Evolutionary conservation across 208 protist genomes (phyloP).

Genomic region (Crithidia bombi): DNA sequence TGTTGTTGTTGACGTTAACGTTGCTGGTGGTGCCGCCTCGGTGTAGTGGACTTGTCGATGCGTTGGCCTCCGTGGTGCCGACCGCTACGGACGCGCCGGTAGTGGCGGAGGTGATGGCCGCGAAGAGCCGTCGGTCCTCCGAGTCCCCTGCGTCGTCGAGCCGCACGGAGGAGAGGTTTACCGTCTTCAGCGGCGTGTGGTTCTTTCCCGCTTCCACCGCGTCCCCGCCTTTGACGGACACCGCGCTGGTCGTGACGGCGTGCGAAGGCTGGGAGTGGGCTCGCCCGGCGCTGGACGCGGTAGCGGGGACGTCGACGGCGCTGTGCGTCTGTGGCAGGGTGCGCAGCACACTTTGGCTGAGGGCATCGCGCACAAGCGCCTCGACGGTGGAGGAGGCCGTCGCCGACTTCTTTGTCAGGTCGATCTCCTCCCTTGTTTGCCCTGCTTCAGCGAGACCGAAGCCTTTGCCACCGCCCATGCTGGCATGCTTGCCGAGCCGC

Average conservation of each 20-base stretch:
- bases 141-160: background rate
- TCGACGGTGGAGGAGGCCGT: slow-evolving; percentile 34
- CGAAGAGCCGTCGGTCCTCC: background rate
- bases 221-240: background rate
- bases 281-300: background rate
- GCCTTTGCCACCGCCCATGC: background rate
- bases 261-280: background rate
- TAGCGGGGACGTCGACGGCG: slow-evolving; percentile 1
- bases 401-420: slow-evolving; percentile 2
- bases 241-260: background rate
- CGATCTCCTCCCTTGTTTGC: background rate
- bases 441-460: background rate
- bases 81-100: too few relatives aligned
- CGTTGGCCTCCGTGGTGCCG: background rate
- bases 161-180: slow-evolving; percentile 15
- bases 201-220: background rate
- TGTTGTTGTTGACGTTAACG: background rate
- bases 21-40: too few relatives aligned
- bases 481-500: background rate
- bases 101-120: background rate
- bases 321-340: slow-evolving; percentile 40
- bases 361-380: slow-evolving; percentile 59
- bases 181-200: background rate
- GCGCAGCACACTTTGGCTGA: slow-evolving; percentile 66
- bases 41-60: background rate